These are phyloP conservation scores for Cardamine resedifolia DNA, from an alignment of 345 rosid genomes.

Conservation along the genomic window DNA sequence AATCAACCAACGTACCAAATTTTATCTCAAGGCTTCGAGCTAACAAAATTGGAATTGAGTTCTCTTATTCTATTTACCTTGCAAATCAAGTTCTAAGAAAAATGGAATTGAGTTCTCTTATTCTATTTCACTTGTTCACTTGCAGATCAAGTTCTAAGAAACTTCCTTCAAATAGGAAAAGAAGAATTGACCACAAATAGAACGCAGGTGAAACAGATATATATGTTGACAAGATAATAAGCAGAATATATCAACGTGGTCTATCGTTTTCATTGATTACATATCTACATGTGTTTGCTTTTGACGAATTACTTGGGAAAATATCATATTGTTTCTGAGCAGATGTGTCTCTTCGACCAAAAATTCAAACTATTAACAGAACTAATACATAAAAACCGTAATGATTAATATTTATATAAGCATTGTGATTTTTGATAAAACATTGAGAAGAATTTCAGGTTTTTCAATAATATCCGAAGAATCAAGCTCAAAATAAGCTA, in stretches of 20 bases:
- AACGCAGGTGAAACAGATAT: slow-evolving; percentile 19
- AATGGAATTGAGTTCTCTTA: background rate
- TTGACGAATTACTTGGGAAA: background rate
- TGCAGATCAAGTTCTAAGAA: slow-evolving; percentile 2
- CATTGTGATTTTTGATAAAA: background rate
- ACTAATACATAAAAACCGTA: background rate
- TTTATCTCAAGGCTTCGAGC: background rate
- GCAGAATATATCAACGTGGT: background rate
- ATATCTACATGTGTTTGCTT: slow-evolving; percentile 3
- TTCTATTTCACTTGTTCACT: background rate
- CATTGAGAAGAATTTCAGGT: background rate
- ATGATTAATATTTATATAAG: background rate
- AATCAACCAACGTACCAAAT: slow-evolving; percentile 15
- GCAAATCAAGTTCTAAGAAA: background rate
- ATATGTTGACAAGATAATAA: background rate
- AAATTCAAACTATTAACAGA: background rate
- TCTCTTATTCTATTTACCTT: background rate
- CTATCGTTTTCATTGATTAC: slow-evolving; percentile 14
- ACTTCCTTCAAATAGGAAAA: slow-evolving; percentile 18
- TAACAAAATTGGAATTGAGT: slow-evolving; percentile 28
- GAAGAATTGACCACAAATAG: slow-evolving; percentile 14
- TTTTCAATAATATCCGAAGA: background rate
- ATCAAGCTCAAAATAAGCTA: background rate
- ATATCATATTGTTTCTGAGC: background rate
- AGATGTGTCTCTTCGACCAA: background rate